Conservation (phyloP, 768 basidiomycete species). For the Polyporus arcularius region DNA sequence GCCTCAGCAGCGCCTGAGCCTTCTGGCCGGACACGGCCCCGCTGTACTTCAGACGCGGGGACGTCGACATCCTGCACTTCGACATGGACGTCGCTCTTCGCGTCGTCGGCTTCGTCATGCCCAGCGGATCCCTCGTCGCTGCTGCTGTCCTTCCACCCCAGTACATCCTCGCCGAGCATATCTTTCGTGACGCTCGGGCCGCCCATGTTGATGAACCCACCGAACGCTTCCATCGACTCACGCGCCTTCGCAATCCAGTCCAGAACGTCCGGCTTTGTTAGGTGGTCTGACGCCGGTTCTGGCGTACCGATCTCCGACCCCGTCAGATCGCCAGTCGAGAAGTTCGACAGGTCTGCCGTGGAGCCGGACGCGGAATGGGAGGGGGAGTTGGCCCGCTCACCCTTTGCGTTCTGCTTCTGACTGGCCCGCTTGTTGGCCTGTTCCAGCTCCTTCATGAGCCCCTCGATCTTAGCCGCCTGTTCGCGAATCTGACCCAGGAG, state of each 20-base stretch:
- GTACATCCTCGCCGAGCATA: slow-evolving; percentile 51
- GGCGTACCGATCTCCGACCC: slow-evolving; percentile 21
- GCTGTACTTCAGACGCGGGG: slow-evolving; percentile 27
- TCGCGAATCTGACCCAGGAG: slow-evolving; percentile 76
- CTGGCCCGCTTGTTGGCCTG: slow-evolving; percentile 34
- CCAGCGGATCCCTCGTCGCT: slow-evolving; percentile 29
- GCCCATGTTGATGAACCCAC: slow-evolving; percentile 63
- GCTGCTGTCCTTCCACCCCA: slow-evolving; percentile 30
- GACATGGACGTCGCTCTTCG: slow-evolving; percentile 29
- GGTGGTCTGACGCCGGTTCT: slow-evolving; percentile 21
- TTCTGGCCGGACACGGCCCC: slow-evolving; percentile 11
- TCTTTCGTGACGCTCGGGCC: slow-evolving; percentile 54
- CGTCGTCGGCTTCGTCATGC: slow-evolving; percentile 27
- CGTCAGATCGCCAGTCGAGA: slow-evolving; percentile 23
- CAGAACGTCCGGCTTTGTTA: slow-evolving; percentile 58
- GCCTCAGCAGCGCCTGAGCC: background rate
- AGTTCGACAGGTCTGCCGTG: slow-evolving; percentile 8
- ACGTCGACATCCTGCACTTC: slow-evolving; percentile 35
- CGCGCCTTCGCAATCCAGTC: slow-evolving; percentile 80
- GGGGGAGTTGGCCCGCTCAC: slow-evolving; percentile 5
- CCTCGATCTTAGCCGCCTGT: slow-evolving; percentile 71
- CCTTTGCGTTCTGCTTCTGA: background rate
- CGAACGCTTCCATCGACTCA: slow-evolving; percentile 67
- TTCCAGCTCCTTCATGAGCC: slow-evolving; percentile 71
- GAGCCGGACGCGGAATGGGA: slow-evolving; percentile 18